Evolutionary conservation across 1,284 basidiomycete genomes (phyloP).

Genomic region (Singerocomus inundabilis): DNA sequence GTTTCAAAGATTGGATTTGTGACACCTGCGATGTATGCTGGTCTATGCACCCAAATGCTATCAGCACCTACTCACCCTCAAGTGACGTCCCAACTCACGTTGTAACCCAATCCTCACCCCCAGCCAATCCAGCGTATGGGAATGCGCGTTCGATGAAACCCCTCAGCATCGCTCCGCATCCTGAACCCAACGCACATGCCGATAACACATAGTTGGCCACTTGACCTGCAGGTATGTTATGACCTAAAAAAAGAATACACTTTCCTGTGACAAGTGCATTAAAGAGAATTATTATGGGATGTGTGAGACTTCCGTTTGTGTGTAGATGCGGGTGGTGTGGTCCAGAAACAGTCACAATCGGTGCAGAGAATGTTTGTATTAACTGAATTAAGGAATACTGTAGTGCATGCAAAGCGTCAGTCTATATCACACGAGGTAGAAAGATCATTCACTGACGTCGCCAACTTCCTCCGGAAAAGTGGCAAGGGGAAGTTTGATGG

Average conservation of each 20-base stretch:
- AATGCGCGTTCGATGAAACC: conserved; percentile 89
- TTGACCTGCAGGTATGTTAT: conserved; percentile 80
- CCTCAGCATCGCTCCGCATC: conserved; percentile 80
- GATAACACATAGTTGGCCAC: conserved; percentile 91
- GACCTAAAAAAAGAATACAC: conserved; percentile 90
- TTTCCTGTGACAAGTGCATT: conserved; percentile 94
- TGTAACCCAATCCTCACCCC: conserved; percentile 85
- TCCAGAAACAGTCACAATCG: conserved; percentile 61
- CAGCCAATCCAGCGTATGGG: conserved; percentile 90
- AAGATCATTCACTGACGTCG: conserved; percentile 60
- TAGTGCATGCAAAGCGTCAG: conserved; percentile 12
- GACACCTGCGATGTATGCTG: conserved; percentile 93
- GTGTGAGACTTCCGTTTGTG: conserved; percentile 86
- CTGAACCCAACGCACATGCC: conserved; percentile 89
- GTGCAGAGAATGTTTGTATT: conserved; percentile 82
- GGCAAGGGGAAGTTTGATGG: conserved; percentile 83
- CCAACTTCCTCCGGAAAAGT: conserved; percentile 94
- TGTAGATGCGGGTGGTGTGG: conserved; percentile 91
- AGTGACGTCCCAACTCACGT: conserved; percentile 53
- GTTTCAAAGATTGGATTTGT: conserved; percentile 95
- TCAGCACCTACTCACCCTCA: conserved; percentile 4
- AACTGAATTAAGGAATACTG: conserved; percentile 93
- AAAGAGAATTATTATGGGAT: conserved; percentile 92
- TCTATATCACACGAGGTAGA: background rate
- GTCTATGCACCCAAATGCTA: conserved; percentile 40